Base-by-base conservation (phyloP, 257 asterid species). In the Orobanche coerulescens region DNA sequence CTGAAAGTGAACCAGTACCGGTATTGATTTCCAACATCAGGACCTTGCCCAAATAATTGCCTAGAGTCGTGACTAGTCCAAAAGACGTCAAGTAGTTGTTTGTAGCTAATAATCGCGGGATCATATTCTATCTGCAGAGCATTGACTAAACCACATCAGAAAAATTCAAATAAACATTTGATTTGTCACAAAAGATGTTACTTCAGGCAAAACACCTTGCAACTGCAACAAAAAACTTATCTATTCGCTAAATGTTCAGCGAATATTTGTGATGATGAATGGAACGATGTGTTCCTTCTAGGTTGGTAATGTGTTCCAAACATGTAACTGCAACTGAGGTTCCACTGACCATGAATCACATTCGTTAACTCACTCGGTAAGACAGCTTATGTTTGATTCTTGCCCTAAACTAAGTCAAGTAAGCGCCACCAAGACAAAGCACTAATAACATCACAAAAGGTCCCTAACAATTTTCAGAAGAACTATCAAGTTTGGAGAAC, bases 41-140 rank as follows among this genome's bases (percentile, higher is more conserved):
- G 98, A 70, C 98, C 98, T 79, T 92, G 98, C 74, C 98, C 98
- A 63, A 81, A 92, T 22, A 92, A 95, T 81, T 93, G 98, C 79
- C 97, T 84, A 33, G 96, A 77, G 72, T 93, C 98, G 55, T 93
- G 98, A 65, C 88, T 80, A 34, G 74, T 50, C 98, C 98, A 86
- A 71, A 89, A 93, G 47, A 79, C 94, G 75, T 93, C 97, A 78
- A 92, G 83, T 40, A 92, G 88, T 64, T 88, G 84, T 62, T 80
- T 80, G 71, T 81, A 92, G 74, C 67, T 79, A 42, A 83, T 75
- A 55, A 72, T 51, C 67, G 68, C 64, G 25, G 95, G 91, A 71
- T 92, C 84, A 72, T 92, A 92, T 73, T 86, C 97, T 72, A 88
- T 73, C 98, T 92, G 89, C 78, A 65, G 33, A 62, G 58, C 56